Conservation (phyloP, 1,139 yeast species). For the Geotrichum reessii region DNA sequence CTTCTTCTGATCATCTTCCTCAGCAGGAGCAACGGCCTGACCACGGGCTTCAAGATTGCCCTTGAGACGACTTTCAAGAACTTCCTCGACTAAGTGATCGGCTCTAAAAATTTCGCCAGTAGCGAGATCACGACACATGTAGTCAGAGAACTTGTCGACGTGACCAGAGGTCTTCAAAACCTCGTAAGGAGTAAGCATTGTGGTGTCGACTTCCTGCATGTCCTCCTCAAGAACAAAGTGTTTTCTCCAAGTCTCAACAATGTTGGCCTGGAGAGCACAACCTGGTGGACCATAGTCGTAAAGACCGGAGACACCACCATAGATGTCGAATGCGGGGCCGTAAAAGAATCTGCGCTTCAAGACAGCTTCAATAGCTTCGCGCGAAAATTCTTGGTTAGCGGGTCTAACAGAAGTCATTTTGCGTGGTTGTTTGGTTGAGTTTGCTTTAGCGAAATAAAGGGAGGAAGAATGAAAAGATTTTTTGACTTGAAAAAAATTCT, state of each 20-base stretch:
- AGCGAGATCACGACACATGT: constrained; percentile 96
- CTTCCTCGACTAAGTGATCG: constrained; percentile 97
- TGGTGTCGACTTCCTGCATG: constrained; percentile 97
- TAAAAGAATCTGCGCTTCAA: constrained; percentile 93
- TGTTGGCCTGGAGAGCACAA: constrained; percentile 94
- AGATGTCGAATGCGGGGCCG: constrained; percentile 95
- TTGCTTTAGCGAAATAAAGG: neutral
- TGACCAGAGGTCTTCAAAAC: constrained; percentile 98
- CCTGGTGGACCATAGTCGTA: constrained; percentile 99
- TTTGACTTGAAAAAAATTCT: neutral
- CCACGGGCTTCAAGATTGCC: constrained; percentile 97
- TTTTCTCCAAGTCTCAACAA: constrained; percentile 93
- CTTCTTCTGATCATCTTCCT: constrained; percentile 59
- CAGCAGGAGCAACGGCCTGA: constrained; percentile 47
- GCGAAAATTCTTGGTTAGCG: constrained; percentile 46
- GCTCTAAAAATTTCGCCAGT: constrained; percentile 99
- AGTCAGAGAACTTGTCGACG: constrained; percentile 97
- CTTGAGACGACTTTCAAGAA: constrained; percentile 86
- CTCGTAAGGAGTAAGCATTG: constrained; percentile 96
- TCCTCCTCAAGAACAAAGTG: constrained; percentile 97
- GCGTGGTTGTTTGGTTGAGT: neutral
- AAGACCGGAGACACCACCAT: constrained; percentile 97
- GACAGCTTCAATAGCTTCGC: constrained; percentile 85
- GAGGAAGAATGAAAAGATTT: constrained; percentile 2
- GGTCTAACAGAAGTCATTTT: constrained; percentile 26